Base-by-base conservation (phyloP, 495 filamentous ascomycete genomes). In the Gamarada debralockiae region DNA sequence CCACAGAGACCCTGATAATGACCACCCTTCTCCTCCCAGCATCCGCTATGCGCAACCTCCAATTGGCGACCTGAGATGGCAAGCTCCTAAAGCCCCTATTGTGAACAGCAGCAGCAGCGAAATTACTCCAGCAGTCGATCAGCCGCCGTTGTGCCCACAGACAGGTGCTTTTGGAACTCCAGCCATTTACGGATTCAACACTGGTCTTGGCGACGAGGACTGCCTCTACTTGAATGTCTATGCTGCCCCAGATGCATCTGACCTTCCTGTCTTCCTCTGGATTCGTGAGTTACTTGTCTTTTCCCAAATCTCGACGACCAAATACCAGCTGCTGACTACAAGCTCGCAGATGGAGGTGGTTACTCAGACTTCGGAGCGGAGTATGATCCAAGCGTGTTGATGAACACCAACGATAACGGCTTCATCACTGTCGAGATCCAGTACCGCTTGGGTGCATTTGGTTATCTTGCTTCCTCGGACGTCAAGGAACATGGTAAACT, bases 21-120 rank as follows among this genome's bases (percentile, higher is more conserved):
- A 29, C 20, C 15, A 20, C 3, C 25, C 25, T 31, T 29, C 44
- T 24, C 8, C 20, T 9, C 14, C 4, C 37, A 82, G 81, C 44
- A 82, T 84, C 58, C 75, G 79, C 20, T 84, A 78, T 63, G 79
- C 77, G 3, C 73, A 73, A 20, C 77, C 80, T 3, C 81, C 81
- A 14, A 27, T 74, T 1, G 76, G 73, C 15, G 60, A 74, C 36
- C 62, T 77, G 3, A 67, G 80, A 14, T 83, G 80, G 58, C 65
- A 65, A 24, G 70, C 71, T 8, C 78, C 80, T 0, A 38, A 68
- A n/a, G 15, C 50, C 20, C 65, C 69, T 43, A 61, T 68, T 27
- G 48, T 64, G n/a, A 63, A 45, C 29, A 25, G 40, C 3, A 53
- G 13, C n/a, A 14, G 33, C 10, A 38, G 15, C 18, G 27, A 29